Conservation (phyloP, 2,329 filamentous ascomycete genomes). For the Talaromyces albobiverticillius region DNA sequence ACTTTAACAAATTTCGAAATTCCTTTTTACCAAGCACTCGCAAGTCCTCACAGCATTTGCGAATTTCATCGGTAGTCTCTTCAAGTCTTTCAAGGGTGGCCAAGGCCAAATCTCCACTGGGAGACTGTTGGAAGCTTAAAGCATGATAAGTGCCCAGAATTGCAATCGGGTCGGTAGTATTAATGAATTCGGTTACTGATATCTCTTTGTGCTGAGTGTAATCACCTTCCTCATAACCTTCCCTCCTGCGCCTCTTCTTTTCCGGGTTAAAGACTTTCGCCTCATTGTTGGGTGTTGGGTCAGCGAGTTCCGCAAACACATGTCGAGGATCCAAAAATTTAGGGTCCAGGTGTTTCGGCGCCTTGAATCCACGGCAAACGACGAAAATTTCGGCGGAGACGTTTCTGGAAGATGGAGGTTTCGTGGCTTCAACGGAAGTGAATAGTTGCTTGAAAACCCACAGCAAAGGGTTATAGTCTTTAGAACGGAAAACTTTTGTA, state of each 20-base stretch:
- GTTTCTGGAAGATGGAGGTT: constrained; percentile 91
- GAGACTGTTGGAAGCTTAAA: constrained; percentile 76
- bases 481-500: constrained; percentile 95
- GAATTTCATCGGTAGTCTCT: constrained; percentile 81
- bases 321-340: constrained; percentile 84
- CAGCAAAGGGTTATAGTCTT: constrained; percentile 91
- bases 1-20: constrained; percentile 84
- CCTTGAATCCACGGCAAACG: constrained; percentile 92
- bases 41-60: constrained; percentile 74
- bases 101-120: constrained; percentile 79
- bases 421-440: constrained; percentile 91
- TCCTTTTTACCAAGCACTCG: constrained; percentile 92
- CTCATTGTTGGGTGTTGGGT: constrained; percentile 87
- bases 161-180: constrained; percentile 87
- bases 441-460: constrained; percentile 99
- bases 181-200: constrained; percentile 86
- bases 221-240: constrained; percentile 96
- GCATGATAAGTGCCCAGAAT: constrained; percentile 85
- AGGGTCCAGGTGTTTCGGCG: constrained; percentile 87
- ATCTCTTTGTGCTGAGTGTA: constrained; percentile 89
- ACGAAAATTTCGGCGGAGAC: constrained; percentile 99
- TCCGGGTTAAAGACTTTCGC: constrained; percentile 98
- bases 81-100: constrained; percentile 81
- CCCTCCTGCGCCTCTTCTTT: constrained; percentile 93
- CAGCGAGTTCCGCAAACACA: constrained; percentile 89